Base-by-base conservation (phyloP, 2,329 filamentous ascomycete genomes). In the Cercospora sojina region DNA sequence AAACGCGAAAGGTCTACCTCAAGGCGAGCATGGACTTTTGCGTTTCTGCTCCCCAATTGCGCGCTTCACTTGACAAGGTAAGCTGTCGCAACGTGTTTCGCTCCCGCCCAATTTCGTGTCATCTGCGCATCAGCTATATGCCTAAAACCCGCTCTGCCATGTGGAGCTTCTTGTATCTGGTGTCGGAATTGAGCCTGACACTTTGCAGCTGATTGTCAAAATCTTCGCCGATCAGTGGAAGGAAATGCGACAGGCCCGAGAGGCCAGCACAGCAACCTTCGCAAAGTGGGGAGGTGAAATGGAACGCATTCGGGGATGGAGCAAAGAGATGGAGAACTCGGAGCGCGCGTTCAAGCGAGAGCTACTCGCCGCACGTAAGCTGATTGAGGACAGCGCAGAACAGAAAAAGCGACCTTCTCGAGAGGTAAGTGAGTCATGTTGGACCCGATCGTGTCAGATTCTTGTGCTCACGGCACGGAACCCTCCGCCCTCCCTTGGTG, bases 21-120 rank as follows among this genome's bases (percentile, higher is more conserved):
- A 94, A 93, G 77, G 91, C 93, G 1, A 93, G 92, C 13, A 89
- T 99, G 87, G 95, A 99, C 78, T 98, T 93, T 77, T 96, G 92
- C 74, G 88, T 95, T 71, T 86, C 92, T 71, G 92, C 91, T 1
- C 93, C 95, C 0, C 92, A 97, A 78, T 81, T 98, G 55, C 88
- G 95, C 57, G 88, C 90, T 72, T 88, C 90, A 1, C 84, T 98
- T 66, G 95, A 99, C 78, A 92, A 91, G 80, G 60, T 62, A 62
- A 62, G 60, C 60, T 18, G 60, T 35, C 27, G 43, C 43, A 49
- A 23, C 18, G 7, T 23, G 43, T 7, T 10, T 49, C 43, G 43
- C 43, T 49, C 43, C 43, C 12, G 43, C 43, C 43, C 43, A 23
- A 12, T 49, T 13, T 49, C 43, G 43, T 49, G 13, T 49, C 10